Base-by-base conservation (phyloP, 2,329 filamentous ascomycete genomes). In the Aspergillus quadrilineatus region DNA sequence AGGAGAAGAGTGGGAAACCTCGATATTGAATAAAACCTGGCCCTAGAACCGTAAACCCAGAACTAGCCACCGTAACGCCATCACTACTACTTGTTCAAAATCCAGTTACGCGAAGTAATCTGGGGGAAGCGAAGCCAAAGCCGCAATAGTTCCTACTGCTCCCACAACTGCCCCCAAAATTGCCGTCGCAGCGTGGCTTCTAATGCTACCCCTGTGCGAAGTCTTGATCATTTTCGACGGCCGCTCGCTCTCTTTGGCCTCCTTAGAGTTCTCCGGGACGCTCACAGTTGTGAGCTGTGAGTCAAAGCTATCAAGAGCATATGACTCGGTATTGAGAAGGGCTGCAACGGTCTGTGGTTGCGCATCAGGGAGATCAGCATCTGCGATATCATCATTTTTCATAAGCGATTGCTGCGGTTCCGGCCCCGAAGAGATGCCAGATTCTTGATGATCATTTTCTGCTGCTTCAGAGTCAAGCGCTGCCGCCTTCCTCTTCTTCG, bases 141-240 rank as follows among this genome's bases (percentile, higher is more conserved):
- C 63, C 42, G 71, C 67, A 41, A 79, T 68, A 14, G 74, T 74
- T 22, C 75, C 71, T 34, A 78, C 64, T 5, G 75, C 71, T 48
- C 77, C 77, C 43, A 76, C 67, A 14, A 77, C 56, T 36, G 74
- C 74, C 26, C 76, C 75, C 4, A 73, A 59, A 2, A 74, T 55
- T 28, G 76, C 75, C 29, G 71, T 73, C 17, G 71, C 69, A 30
- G 73, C 73, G 63, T 78, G 73, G 53, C 69, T 72, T 46, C 66
- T 62, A 26, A 77, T 51, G 26, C 50, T 67, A 3, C 52, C 45
- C 8, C 53, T 51, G 26, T 61, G 59, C 1, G 63, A 51, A 10
- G 58, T 58, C 56, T 69, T 74, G 17, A 58, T 54, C 36, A 67
- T 67, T 55, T 76, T 74, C 12, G 51, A 39, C 0, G 66, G 65